Base-by-base conservation (phyloP, 768 basidiomycete species). In the Podaxis carcinomalis region DNA sequence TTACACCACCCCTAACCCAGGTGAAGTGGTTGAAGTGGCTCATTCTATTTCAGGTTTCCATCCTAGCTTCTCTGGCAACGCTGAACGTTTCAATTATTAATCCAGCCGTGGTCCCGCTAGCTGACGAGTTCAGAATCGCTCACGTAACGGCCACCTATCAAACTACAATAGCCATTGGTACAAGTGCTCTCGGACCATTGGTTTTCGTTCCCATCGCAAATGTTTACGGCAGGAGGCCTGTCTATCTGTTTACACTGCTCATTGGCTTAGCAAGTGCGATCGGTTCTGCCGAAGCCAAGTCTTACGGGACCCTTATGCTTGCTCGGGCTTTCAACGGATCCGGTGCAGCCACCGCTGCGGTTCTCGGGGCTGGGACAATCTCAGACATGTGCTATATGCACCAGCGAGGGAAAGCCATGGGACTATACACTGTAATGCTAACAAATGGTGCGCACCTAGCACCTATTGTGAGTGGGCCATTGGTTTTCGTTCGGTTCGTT, bases 381-480 rank as follows among this genome's bases (percentile, higher is more conserved):
- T 71, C 74, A 10, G 74, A 76, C 63, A 42, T 76, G 9, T 75
- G 74, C 57, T 75, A 72, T 55, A 62, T 65, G 49, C 74, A 75
- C 56, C 71, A 77, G 63, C 69, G 78, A 66, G 78, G 78, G 37
- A 77, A 73, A 57, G 76, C 77, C 0, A 78, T 79, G 77, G 78
- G 76, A 6, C 56, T 78, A 6, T 78, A 77, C 59, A 77, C 77
- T 4, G 66, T 78, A 35, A 75, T 77, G 73, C 65, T 72, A 25
- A 78, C 76, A 2, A 77, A 75, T 64, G 77, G 76, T 11, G 74
- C 73, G 5, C 77, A 79, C 65, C 64, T 77, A 9, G 76, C 78
- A 6, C 77, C 78, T 1, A 77, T 78, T 28, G 76, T 76, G 58
- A 66, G 75, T 66, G 6, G 4, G 13, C 14, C n/a, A 37, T 7